These are phyloP conservation scores for Phytophthora macrochlamydospora DNA, from an alignment of 352 stramenopile genomes.

Conservation along the genomic window DNA sequence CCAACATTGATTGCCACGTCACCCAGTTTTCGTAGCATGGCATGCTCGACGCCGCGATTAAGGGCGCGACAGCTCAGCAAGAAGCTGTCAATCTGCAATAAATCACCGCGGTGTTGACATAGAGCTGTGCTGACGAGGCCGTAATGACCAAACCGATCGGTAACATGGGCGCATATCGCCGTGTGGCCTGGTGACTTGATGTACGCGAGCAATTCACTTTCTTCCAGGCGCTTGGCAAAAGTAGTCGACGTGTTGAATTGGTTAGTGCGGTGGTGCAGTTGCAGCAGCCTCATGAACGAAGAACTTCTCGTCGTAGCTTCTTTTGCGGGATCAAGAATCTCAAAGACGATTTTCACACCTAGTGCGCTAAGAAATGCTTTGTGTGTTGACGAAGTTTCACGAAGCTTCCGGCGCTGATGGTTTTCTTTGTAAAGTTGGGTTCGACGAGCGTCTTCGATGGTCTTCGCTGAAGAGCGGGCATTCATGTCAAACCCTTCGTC, in stretches of 20 bases:
- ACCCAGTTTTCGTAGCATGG: constrained; percentile 58
- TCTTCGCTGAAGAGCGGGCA: constrained; percentile 16
- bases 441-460: constrained; percentile 50
- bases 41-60: constrained; percentile 75
- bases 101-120: constrained; percentile 28
- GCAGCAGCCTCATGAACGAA: constrained; percentile 50
- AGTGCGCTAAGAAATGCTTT: constrained; percentile 72
- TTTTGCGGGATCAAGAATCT: constrained; percentile 37
- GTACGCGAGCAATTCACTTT: constrained; percentile 36
- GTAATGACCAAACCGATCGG: constrained; percentile 79
- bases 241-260: constrained; percentile 73
- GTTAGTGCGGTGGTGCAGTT: constrained; percentile 78
- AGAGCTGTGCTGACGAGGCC: constrained; percentile 61
- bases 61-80: constrained; percentile 74
- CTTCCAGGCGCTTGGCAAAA: constrained; percentile 49
- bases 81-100: constrained; percentile 57
- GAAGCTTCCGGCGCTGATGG: constrained; percentile 39
- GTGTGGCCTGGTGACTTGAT: constrained; percentile 13
- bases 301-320: constrained; percentile 19
- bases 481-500: constrained; percentile 25
- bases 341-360: constrained; percentile 69
- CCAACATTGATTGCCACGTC: constrained; percentile 28
- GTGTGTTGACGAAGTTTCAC: constrained; percentile 37
- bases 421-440: constrained; percentile 72
- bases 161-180: constrained; percentile 63